Base-by-base conservation (phyloP, 768 basidiomycete genomes). In the Auricularia cornea region DNA sequence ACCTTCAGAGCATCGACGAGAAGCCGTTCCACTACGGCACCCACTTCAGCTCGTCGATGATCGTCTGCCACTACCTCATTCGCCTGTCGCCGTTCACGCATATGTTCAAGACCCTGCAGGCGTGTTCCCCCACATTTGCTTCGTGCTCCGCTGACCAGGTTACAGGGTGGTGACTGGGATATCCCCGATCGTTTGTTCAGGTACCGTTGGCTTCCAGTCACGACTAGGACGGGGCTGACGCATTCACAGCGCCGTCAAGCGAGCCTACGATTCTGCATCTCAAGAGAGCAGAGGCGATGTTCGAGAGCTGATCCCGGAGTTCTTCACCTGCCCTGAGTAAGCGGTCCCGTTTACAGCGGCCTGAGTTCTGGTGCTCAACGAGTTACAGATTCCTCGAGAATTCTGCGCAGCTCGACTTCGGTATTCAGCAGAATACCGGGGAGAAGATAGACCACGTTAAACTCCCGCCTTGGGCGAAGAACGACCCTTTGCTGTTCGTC, bases 41-140 rank as follows among this genome's bases (percentile, higher is more conserved):
- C 0, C 95, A 98, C 71, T 98, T 94, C 70, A 92, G 90, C 70
- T 95, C 93, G 11, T 95, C 93, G 2, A 97, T 97, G 94, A 96
- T 94, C 64, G 91, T 94, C 54, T 95, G 93, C 76, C 94, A 96
- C 68, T 97, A 90, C 76, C 76, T 96, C 68, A 95, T 98, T 62
- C 83, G 95, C 26, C 76, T 95, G 68, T 85, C 88, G 16, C 95
- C 95, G 0, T 98, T 90, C 72, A 95, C 94, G 29, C 86, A 89
- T 70, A 95, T 96, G 88, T 98, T 95, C 80, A 92, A 94, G 76
- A 92, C 90, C 2, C 74, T 97, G 33, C 85, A 86, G 78, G 84
- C 82, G 60, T 65, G 77, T 54, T 6, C 20, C 11, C 44, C 20
- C 20, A 48, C 20, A 20, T 12, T 5, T 38, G 16, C 16, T 14